Base-by-base conservation (phyloP, 805 yeast genomes). In the Metschnikowia baotianmanensis region DNA sequence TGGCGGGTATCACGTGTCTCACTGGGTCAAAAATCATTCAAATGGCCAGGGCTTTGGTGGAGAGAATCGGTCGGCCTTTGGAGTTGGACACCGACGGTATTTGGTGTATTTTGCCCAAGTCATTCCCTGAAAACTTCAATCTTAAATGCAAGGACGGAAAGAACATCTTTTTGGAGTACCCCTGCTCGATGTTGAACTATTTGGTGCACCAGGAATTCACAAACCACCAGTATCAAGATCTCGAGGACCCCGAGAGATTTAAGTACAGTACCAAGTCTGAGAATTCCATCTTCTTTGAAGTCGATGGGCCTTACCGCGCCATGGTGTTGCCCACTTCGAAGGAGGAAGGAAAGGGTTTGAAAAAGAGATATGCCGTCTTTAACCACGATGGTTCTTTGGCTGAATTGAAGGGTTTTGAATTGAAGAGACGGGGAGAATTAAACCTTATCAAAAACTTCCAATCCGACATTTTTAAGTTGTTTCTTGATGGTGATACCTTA, bases 1-100 rank as follows among this genome's bases (percentile, higher is more conserved):
- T 95, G 99, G 99, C 99, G 0, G 99, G 99, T 48, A 93, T 93
- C 15, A 93, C 99, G 0, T 95, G 99, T 74, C 72, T 90, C 35
- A 93, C 99, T 0, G 99, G 99, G 38, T 96, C 99, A 0, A 88
- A 96, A 0, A 93, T 93, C 53, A 93, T 93, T 69, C 98, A 95
- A 64, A 86, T 91, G 93, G 99, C 99, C 0, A 74, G 98, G 47
- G 68, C 84, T 1, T 67, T 93, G 44, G 96, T 93, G 11, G 98
- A 91, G 59, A 71, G 96, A 54, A 67, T 95, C 4, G 99, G 99
- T 1, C 74, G 98, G 52, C 99, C 99, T 0, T 69, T 93, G 45
- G 99, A 93, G 58, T 76, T 93, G 49, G 99, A 93, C 64, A 93
- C 99, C 0, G 99, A 93, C 74, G 99, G 99, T 71, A 93, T 93